Evolutionary conservation across 768 basidiomycete genomes (phyloP).

Genomic region (Russula earlei): DNA sequence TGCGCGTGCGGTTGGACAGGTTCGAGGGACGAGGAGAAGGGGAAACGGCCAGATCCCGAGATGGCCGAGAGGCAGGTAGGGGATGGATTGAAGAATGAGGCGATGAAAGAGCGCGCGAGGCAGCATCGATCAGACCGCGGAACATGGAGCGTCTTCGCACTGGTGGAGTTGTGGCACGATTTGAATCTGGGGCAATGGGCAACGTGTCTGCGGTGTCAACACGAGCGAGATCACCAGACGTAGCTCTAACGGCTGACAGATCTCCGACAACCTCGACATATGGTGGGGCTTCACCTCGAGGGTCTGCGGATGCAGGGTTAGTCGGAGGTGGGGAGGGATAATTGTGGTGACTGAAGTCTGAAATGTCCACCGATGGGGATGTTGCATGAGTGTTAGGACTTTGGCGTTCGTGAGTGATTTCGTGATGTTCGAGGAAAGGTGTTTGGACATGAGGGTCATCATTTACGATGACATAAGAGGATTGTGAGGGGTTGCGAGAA

Average conservation of each 20-base stretch:
- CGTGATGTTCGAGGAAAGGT: conserved; percentile 17
- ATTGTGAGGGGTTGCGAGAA: conserved; percentile 11
- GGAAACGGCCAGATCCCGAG: neutral
- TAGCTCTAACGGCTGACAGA: conserved; percentile 15
- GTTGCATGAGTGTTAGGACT: neutral
- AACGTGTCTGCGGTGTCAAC: conserved; percentile 15
- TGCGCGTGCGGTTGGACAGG: conserved; percentile 8
- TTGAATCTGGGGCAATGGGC: conserved; percentile 7
- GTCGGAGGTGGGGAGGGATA: conserved; percentile 18
- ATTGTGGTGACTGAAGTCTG: neutral
- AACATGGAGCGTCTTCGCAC: conserved; percentile 37
- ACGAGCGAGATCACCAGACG: conserved; percentile 6
- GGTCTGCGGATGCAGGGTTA: conserved; percentile 26
- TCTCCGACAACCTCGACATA: conserved; percentile 48
- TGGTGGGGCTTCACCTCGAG: conserved; percentile 56
- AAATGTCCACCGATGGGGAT: conserved; percentile 17
- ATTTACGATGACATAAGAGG: conserved; percentile 14
- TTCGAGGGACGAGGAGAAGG: conserved; percentile 10
- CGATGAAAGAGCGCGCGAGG: conserved; percentile 14
- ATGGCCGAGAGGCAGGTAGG: neutral
- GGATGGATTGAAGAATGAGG: neutral
- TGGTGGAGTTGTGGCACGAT: neutral
- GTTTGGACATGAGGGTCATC: conserved; percentile 15
- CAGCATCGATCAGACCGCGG: conserved; percentile 23
- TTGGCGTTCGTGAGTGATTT: conserved; percentile 6